Evolutionary conservation across 257 asterid genomes (phyloP).

Genomic region (Solanum tarijense): DNA sequence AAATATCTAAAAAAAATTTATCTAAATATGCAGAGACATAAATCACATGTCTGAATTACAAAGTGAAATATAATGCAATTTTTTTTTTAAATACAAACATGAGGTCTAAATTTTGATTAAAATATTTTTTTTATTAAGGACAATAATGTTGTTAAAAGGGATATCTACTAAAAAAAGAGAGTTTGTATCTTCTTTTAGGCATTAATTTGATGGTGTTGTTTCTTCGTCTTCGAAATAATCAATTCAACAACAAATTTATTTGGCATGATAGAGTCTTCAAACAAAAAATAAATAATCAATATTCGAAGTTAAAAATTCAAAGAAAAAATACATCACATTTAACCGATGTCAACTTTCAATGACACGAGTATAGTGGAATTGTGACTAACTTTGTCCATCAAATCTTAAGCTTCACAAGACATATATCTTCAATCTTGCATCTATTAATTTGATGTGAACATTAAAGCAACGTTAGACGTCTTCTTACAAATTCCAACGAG

Average conservation of each 20-base stretch:
- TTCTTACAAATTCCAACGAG: neutral
- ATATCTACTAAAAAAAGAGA: neutral
- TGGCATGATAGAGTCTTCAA: neutral
- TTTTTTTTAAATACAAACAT: neutral
- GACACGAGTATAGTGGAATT: rapidly evolving
- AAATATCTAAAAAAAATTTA: too few relatives aligned
- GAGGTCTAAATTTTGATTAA: neutral
- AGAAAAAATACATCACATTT: neutral
- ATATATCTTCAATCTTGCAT: neutral
- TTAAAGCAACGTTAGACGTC: neutral
- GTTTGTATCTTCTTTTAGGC: neutral
- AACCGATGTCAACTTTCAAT: rapidly evolving
- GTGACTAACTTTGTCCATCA: neutral
- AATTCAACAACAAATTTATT: neutral
- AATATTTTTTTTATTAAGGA: rapidly evolving
- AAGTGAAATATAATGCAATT: rapidly evolving
- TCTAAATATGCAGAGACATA: neutral
- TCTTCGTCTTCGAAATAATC: neutral
- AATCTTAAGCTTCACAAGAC: neutral
- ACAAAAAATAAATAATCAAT: neutral
- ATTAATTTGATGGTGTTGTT: neutral
- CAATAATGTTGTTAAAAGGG: neutral
- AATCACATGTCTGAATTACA: neutral
- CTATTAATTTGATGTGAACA: neutral
- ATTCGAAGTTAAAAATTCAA: too few relatives aligned